phyloP scores from a whole-genome alignment of 2,329 filamentous ascomycete species.

The Diaporthe vexans region DNA sequence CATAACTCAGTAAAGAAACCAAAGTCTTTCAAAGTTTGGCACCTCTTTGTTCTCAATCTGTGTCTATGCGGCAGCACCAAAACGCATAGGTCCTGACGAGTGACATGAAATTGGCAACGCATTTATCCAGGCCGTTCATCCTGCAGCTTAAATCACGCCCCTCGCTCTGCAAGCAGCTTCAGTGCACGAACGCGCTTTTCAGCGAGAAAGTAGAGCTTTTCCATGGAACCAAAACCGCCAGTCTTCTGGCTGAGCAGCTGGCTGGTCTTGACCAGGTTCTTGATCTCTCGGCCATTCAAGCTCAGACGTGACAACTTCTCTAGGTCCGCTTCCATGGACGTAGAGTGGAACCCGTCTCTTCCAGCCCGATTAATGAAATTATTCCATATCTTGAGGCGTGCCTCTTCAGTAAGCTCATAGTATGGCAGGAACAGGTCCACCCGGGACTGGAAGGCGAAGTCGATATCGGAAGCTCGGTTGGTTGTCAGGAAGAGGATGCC shows the following conservation, averaged over 20 bases:
- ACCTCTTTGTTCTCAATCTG: not conserved
- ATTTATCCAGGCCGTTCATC: not conserved
- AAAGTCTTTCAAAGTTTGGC: not conserved
- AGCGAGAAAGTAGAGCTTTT: slow-evolving; percentile 2
- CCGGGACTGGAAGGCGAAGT: slow-evolving; percentile 54
- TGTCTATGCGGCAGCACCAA: not conserved
- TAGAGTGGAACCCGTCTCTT: not conserved
- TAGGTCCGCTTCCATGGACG: not conserved
- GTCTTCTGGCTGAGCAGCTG: slow-evolving; percentile 16
- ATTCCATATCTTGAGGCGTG: slow-evolving; percentile 52
- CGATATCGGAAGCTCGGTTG: slow-evolving; percentile 53
- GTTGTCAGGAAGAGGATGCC: slow-evolving; percentile 56
- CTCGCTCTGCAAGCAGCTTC: slow-evolving; percentile 21
- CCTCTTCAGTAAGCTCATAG: slow-evolving; percentile 47
- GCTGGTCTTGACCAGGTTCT: slow-evolving; percentile 16
- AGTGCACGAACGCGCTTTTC: slow-evolving; percentile 18
- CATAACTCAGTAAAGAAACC: not conserved
- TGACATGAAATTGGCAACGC: not conserved
- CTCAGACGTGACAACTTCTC: not conserved
- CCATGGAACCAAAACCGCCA: slow-evolving; percentile 13
- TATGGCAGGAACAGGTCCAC: slow-evolving; percentile 53
- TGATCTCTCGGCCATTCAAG: slow-evolving; percentile 27
- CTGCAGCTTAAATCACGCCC: not conserved
- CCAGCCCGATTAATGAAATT: slow-evolving; percentile 47
- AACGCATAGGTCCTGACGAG: not conserved